A percentile compares a stretch with the other conserved stretches of the same genome.
Evolutionary conservation across 1,139 yeast genomes (phyloP).

Genomic region (Debaryomyces nepalensis): DNA sequence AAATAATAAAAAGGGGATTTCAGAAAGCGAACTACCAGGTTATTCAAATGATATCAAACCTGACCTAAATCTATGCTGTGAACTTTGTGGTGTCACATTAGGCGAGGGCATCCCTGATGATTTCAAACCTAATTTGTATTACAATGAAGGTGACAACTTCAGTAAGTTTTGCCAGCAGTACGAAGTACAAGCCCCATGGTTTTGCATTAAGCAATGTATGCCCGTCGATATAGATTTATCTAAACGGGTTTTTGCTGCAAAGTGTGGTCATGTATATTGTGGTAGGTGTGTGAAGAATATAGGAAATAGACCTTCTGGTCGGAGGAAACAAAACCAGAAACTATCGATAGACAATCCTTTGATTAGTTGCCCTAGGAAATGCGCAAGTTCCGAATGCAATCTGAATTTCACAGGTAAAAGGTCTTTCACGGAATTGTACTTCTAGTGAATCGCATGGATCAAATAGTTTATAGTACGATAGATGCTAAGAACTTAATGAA

Average conservation of each 20-base stretch:
- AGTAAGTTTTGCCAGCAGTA: constrained; percentile 34
- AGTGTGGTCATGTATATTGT: constrained; percentile 87
- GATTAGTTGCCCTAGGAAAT: constrained; percentile 52
- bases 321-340: constrained; percentile 18
- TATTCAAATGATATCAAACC: constrained; percentile 46
- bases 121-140: constrained; percentile 41
- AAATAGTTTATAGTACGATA: not conserved
- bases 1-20: constrained; percentile 33
- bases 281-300: constrained; percentile 79
- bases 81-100: constrained; percentile 68
- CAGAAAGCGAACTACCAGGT: constrained; percentile 28
- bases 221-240: constrained; percentile 65
- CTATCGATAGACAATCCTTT: constrained; percentile 48
- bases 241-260: constrained; percentile 66
- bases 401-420: constrained; percentile 37
- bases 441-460: constrained; percentile 19
- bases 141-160: constrained; percentile 29
- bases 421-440: constrained; percentile 44
- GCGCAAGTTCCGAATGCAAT: constrained; percentile 50
- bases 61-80: constrained; percentile 53
- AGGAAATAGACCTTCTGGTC: constrained; percentile 40
- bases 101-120: constrained; percentile 72
- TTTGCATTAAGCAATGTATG: constrained; percentile 53
- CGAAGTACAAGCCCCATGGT: constrained; percentile 66
- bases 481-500: not conserved